Base-by-base conservation (phyloP, 179 eudicot genomes). In the Beta corolliflora region DNA sequence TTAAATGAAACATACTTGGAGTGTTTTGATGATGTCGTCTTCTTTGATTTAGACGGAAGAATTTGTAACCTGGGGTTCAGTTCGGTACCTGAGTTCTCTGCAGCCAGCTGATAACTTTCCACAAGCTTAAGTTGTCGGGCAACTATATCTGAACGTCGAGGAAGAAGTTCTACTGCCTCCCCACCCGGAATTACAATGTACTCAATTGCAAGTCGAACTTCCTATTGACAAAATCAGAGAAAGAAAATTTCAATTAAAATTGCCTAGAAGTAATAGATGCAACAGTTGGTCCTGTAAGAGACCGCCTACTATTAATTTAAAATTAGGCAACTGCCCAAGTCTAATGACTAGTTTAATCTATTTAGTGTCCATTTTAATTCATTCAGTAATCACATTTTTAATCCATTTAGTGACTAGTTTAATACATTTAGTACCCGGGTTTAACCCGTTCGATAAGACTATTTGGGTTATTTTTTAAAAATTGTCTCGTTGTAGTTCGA, bases 111-210 rank as follows among this genome's bases (percentile, higher is more conserved):
- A 85, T 96, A 96, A 80, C 97, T 96, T 79, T 91, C 88, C 29
- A 96, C 95, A 21, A 96, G 94, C 90, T 96, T 90, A 23, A 96
- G 97, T 80, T 96, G 99, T 48, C 91, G 88, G 48, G 98, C 99
- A 76, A 93, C 84, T 74, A 94, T 96, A 68, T 93, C 99, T 12
- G 99, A 93, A 21, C 91, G 89, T 64, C 97, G 91, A 29, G 99
- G 99, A 65, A 96, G 98, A 87, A 94, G 98, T 77, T 94, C 98
- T 50, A 96, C 99, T 2, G 99, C 91, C 84, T 96, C 99, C 11
- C 97, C 97, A 15, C 99, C 98, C 2, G 98, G 99, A 79, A 96
- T 94, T 67, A 96, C 99, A 36, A 96, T 96, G 77, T 96, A 96
- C 88, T 96, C 99, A 19, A 96, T 94, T 12, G 99, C 99, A 77